Evolutionary conservation across 805 yeast species (phyloP), one percentile per base, ranked within the genome.

Genomic region (Kodamaea kakaduensis): DNA sequence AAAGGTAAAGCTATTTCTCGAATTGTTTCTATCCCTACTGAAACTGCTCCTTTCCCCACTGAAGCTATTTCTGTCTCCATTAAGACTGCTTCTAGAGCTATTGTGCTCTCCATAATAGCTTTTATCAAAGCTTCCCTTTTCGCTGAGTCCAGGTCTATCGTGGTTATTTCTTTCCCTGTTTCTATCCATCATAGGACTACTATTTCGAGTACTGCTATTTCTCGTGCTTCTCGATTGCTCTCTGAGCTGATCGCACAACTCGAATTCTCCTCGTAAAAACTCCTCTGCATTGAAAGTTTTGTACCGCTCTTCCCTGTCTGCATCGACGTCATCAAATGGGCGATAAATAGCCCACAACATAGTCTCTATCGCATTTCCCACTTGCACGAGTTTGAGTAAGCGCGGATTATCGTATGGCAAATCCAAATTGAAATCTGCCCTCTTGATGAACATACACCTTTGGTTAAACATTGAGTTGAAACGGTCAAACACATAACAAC

Each of bases 361-460:
- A 32, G 46, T 47, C 35, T 58, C 64, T 12, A 53, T 40, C 6
- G 50, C 35, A n/a, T 50, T 30, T 2, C 52, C 56, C 38, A 59
- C 38, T 40, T 56, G 59, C 15, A 57, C 57, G 35, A 59, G 26
- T 19, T 51, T 52, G 21, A 56, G 38, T 10, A 59, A 35, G 32
- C 47, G 46, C 18, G 47, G 43, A 42, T 55, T 50, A 20, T 43
- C 37, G 43, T 54, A 51, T 8, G 64, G 64, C 13, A 56, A 40
- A 28, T 57, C 64, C 20, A 57, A 38, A 40, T 62, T 58, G 46
- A 54, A 61, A 44, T 62, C 69, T 15, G 53, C 59, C 17, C 44
- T 46, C 30, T 51, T 46, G 25, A 61, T 52, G 36, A 59, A 53
- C 20, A 58, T 41, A 2, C 53, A 48, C 16, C 64, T 37, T 16